phyloP scores from a whole-genome alignment of 116 monocot genomes.

The Trichopus zeylanicus region DNA sequence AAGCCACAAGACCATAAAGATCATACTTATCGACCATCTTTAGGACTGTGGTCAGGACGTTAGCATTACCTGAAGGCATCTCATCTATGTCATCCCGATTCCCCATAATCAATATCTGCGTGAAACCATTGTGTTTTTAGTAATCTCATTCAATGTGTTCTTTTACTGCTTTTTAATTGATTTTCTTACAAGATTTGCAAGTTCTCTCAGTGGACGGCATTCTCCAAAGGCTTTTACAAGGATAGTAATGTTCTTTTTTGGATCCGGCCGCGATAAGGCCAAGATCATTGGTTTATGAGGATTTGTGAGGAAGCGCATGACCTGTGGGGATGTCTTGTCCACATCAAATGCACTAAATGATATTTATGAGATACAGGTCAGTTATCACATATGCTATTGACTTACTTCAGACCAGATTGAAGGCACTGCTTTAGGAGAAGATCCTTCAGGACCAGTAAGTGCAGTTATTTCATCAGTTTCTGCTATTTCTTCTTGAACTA shows the following conservation, averaged over 20 bases:
- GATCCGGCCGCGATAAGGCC: conserved; percentile 70
- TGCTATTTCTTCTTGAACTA: conserved; percentile 22
- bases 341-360: too few relatives aligned
- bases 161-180: background rate
- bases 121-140: background rate
- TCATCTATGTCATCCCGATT: conserved; percentile 78
- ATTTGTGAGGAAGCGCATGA: conserved; percentile 72
- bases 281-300: conserved; percentile 91
- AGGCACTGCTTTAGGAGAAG: conserved; percentile 39
- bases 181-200: conserved; percentile 52
- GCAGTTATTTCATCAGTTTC: conserved; percentile 33
- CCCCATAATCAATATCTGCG: conserved; percentile 61
- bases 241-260: conserved; percentile 76
- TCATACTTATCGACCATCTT: conserved; percentile 73
- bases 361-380: too few relatives aligned
- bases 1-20: conserved; percentile 74
- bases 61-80: conserved; percentile 37
- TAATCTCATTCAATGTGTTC: too few relatives aligned
- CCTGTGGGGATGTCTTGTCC: conserved; percentile 11
- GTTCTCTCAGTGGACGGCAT: conserved; percentile 50
- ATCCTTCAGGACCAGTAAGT: conserved; percentile 23
- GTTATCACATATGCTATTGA: too few relatives aligned
- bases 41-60: conserved; percentile 55
- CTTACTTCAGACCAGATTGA: conserved; percentile 76
- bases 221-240: conserved; percentile 73